Evolutionary conservation across 106 monocot genomes (phyloP), one percentile per base, ranked within the genome.

Genomic region (Dendrobium huoshanense): DNA sequence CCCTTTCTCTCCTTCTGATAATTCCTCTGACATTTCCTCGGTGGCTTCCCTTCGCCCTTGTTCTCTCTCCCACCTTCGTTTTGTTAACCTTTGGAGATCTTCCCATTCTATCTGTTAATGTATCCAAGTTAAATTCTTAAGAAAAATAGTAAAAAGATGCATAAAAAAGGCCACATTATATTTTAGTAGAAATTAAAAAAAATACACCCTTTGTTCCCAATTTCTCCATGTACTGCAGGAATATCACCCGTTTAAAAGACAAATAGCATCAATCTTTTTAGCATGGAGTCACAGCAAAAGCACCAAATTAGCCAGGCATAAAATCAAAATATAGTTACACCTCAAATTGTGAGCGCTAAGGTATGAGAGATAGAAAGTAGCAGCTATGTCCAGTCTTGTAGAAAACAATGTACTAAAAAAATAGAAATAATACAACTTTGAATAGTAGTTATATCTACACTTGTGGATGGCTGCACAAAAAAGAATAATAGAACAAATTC

Each of bases 11-110:
- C 94, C 94, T 75, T 97, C 96, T 7, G 92, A 97, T 55, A 97
- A 80, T 75, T 97, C 96, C 75, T 97, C 96, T 19, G 90, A 90
- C 89, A 97, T 87, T 82, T 97, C 96, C 78, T 94, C 96, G 0
- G 87, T 91, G 2, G 88, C 88, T 65, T 97, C 96, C 41, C 85
- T 81, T 51, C 94, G 55, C 43, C 92, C 96, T 73, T 92, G 90
- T 79, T 97, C 96, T 72, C 87, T 79, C 79, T 97, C 94, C 82
- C 84, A 73, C 82, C 94, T 81, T 55, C 92, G 56, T 20, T 80
- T 81, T 59, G 90, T 80, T 17, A 85, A 73, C 83, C 94, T 94
- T 65, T 94, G 94, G 18, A 67, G 59, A 41, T 90, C 87, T 83
- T 97, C 96, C 86, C 88, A 82, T 77, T 97, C 94, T 81, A 97